A percentile compares a stretch with the other conserved stretches of the same genome.
These are phyloP conservation scores for Orbilia javanica DNA, from an alignment of 2,329 filamentous ascomycete genomes.

Conservation along the genomic window DNA sequence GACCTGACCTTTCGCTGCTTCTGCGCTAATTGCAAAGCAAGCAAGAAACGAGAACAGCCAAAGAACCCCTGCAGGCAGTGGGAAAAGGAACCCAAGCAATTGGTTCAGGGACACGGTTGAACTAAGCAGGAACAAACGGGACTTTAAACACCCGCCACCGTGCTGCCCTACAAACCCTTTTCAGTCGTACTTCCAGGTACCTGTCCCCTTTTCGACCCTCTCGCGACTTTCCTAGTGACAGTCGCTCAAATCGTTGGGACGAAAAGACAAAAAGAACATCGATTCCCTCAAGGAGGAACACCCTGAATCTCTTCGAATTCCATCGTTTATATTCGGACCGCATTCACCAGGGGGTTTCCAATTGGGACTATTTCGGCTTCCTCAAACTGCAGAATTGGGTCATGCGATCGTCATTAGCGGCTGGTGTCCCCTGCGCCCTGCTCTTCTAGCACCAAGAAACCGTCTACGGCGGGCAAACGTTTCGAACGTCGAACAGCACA, in stretches of 20 bases:
- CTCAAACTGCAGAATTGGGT: conserved; percentile 45
- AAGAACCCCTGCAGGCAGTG: conserved; percentile 14
- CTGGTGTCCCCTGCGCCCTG: conserved; percentile 32
- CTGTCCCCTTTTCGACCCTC: conserved; percentile 32
- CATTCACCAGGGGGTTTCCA: conserved; percentile 18
- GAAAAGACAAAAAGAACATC: conserved; percentile 21
- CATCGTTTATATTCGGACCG: conserved; percentile 24
- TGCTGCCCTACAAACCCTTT: conserved; percentile 6
- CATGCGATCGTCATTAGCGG: conserved; percentile 56
- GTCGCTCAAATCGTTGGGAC: conserved; percentile 15
- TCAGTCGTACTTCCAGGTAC: not conserved
- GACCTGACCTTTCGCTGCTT: conserved; percentile 18
- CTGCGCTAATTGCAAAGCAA: conserved; percentile 21
- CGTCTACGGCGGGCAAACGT: conserved; percentile 40
- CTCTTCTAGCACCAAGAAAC: conserved; percentile 25
- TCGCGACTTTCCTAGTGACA: conserved; percentile 24
- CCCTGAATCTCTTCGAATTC: conserved; percentile 11
- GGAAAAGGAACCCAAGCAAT: conserved; percentile 28
- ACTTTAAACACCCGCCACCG: conserved; percentile 42
- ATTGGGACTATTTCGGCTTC: conserved; percentile 28
- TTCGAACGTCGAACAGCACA: not conserved
- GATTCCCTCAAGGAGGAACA: conserved; percentile 21
- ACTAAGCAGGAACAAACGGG: conserved; percentile 31
- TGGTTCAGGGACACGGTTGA: conserved; percentile 56
- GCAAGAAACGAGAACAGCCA: conserved; percentile 6